Evolutionary conservation across 73 alveolate species (phyloP).

Genomic region (Breviolum minutum): DNA sequence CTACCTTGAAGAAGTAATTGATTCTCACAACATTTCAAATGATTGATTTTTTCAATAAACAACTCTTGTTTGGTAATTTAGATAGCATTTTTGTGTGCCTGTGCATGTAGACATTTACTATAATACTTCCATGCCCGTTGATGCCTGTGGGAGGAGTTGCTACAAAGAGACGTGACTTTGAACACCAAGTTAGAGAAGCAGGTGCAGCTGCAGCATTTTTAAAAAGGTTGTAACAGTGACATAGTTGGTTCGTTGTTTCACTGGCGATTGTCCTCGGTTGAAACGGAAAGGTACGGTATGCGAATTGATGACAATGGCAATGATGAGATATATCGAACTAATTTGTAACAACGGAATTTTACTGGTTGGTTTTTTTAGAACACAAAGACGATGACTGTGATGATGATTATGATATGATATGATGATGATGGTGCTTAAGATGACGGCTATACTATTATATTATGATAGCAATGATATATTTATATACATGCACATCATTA

Average conservation of each 20-base stretch:
- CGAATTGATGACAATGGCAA: background rate
- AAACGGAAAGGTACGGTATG: no score
- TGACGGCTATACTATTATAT: no score
- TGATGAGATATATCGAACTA: no score
- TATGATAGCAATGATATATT: no score
- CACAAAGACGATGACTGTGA: no score
- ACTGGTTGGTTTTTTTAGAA: no score
- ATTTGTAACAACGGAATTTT: no score
- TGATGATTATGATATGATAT: no score
- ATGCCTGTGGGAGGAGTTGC: background rate
- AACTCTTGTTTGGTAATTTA: background rate
- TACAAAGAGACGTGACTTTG: background rate
- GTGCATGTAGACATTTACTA: background rate
- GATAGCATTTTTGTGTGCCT: background rate
- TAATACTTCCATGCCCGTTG: background rate
- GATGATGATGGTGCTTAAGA: no score
- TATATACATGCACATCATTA: no score
- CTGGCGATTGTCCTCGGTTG: background rate
- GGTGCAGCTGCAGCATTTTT: background rate
- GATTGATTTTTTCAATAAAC: background rate
- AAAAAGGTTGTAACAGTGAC: background rate
- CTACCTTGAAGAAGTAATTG: background rate
- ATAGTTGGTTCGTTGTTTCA: background rate
- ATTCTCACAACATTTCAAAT: background rate
- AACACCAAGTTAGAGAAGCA: constrained; percentile 25